Conservation (phyloP, 1,284 basidiomycete species). For the Melampsora larici-populina region DNA sequence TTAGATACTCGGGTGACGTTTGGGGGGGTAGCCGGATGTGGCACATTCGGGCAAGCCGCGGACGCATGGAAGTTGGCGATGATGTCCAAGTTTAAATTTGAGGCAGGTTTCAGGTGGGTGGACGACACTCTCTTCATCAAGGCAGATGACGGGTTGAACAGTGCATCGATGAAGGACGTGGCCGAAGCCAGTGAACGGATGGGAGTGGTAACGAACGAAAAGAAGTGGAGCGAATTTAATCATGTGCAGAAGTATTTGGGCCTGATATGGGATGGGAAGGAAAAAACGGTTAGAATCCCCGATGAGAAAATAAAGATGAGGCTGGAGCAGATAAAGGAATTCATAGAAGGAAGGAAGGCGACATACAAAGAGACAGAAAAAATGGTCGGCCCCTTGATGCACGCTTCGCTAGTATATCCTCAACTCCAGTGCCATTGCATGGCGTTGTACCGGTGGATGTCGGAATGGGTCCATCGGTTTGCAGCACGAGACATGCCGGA, state of each 20-base stretch:
- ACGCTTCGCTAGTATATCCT: not conserved
- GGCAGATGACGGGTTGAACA: too few relatives aligned
- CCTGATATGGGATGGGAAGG: not conserved
- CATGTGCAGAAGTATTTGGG: not conserved
- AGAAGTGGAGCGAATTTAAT: not conserved
- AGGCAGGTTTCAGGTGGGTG: conserved; percentile 6
- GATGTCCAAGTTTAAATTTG: not conserved
- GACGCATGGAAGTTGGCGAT: conserved; percentile 6
- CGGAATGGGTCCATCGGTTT: not conserved
- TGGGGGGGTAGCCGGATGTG: conserved; percentile 7
- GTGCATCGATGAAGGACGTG: not conserved
- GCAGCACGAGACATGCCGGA: too few relatives aligned
- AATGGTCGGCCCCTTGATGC: not conserved
- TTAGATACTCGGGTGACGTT: not conserved
- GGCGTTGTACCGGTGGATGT: not conserved
- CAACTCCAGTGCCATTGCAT: not conserved
- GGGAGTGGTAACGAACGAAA: not conserved
- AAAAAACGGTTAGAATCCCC: not conserved
- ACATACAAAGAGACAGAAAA: not conserved
- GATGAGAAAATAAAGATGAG: not conserved
- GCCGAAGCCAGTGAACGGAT: not conserved
- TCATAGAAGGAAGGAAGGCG: not conserved
- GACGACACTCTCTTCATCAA: conserved; percentile 6
- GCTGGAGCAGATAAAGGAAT: not conserved
- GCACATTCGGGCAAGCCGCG: not conserved